These are phyloP conservation scores for Actinomortierella ambigua DNA, from an alignment of 371 early-diverging fungal genomes.

Conservation along the genomic window DNA sequence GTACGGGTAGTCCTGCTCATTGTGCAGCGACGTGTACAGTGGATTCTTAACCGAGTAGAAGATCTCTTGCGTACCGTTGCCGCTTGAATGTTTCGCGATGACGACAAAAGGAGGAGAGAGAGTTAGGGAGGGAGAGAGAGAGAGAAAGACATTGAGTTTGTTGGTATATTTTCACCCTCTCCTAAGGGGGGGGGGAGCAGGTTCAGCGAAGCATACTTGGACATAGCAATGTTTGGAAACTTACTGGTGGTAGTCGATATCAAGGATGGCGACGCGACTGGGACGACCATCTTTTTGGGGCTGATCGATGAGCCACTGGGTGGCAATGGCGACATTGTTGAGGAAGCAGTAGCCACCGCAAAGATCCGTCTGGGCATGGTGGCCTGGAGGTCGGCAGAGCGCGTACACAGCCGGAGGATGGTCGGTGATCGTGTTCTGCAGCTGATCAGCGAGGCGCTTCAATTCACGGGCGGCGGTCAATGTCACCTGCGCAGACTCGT, in stretches of 20 bases:
- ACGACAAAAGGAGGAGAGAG: not conserved
- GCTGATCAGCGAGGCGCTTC: slow-evolving; percentile 25
- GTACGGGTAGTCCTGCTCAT: slow-evolving; percentile 56
- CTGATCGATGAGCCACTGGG: slow-evolving; percentile 59
- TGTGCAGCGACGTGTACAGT: slow-evolving; percentile 63
- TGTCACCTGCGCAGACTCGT: slow-evolving; percentile 68
- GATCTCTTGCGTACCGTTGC: slow-evolving; percentile 76
- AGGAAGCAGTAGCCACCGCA: slow-evolving; percentile 66
- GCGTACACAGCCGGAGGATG: slow-evolving; percentile 57
- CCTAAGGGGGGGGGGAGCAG: no score
- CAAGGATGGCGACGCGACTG: slow-evolving; percentile 57
- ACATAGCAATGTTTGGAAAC: no score
- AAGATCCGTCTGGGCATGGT: slow-evolving; percentile 60
- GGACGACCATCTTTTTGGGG: slow-evolving; percentile 26
- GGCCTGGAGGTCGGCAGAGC: slow-evolving; percentile 72
- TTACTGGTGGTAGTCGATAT: slow-evolving; percentile 73
- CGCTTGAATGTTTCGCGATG: slow-evolving; percentile 38
- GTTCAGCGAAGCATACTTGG: no score
- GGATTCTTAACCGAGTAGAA: slow-evolving; percentile 65
- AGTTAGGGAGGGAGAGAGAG: no score
- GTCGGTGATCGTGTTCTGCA: slow-evolving; percentile 12
- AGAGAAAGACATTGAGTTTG: no score
- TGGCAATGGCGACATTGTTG: slow-evolving; percentile 64
- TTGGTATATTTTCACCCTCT: no score
- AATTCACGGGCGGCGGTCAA: slow-evolving; percentile 64